phyloP scores from a whole-genome alignment of 805 yeast species.

The Candida tibetensis region DNA sequence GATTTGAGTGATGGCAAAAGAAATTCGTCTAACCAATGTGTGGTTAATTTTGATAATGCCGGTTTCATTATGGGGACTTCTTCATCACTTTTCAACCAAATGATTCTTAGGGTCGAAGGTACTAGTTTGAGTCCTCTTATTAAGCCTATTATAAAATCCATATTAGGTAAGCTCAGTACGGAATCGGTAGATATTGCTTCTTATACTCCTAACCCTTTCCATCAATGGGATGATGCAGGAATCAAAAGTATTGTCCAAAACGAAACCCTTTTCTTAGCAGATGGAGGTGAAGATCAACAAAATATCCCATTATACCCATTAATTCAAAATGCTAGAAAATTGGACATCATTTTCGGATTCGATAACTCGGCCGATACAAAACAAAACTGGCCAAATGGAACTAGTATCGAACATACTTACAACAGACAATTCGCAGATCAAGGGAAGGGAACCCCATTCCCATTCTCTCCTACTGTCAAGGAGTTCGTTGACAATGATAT shows the following conservation, averaged over 20 bases:
- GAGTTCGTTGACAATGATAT: slow-evolving; percentile 20
- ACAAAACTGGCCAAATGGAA: slow-evolving; percentile 43
- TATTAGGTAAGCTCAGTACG: slow-evolving; percentile 24
- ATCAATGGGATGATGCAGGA: slow-evolving; percentile 17
- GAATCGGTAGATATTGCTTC: slow-evolving; percentile 36
- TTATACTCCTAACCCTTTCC: slow-evolving; percentile 42
- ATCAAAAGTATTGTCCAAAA: slow-evolving; percentile 21
- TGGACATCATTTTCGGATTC: slow-evolving; percentile 42
- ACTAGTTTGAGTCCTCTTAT: slow-evolving; percentile 21
- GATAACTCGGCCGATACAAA: slow-evolving; percentile 42
- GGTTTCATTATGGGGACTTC: slow-evolving; percentile 42
- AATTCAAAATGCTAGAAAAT: slow-evolving; percentile 32
- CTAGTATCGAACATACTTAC: slow-evolving; percentile 35
- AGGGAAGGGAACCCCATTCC: slow-evolving; percentile 26
- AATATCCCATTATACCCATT: slow-evolving; percentile 42
- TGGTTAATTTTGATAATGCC: slow-evolving; percentile 34
- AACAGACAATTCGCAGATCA: slow-evolving; percentile 20
- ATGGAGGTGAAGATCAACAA: slow-evolving; percentile 45
- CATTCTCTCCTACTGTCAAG: slow-evolving; percentile 21
- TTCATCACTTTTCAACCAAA: slow-evolving; percentile 37
- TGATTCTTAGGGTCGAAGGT: slow-evolving; percentile 22
- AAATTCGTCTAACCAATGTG: slow-evolving; percentile 19
- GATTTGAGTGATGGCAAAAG: slow-evolving; percentile 18
- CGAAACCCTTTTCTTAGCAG: slow-evolving; percentile 35
- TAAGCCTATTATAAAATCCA: slow-evolving; percentile 20